Evolutionary conservation across 768 basidiomycete species (phyloP), one percentile per base, ranked within the genome.

Genomic region (Chalciporus piperatus): DNA sequence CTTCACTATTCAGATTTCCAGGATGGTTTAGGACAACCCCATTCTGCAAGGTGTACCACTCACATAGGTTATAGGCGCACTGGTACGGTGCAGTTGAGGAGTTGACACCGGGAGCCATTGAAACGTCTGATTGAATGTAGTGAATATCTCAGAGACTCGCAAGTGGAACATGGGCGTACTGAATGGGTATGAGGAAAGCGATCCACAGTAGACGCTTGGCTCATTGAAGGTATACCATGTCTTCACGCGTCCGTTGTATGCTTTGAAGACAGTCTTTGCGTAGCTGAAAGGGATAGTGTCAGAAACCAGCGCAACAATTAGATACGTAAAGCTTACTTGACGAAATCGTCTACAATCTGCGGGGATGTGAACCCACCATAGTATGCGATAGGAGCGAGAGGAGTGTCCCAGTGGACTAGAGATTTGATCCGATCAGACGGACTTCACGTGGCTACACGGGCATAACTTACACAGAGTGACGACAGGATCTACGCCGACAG

Each of bases 201-300:
- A 32, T 32, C 32, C 32, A 32, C 32, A 32, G 32, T 32, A 14
- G 9, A 32, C 32, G 32, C 32, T 32, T 7, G 78, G 78, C 54
- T 79, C 78, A 51, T 79, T 79, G 68, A 80, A 79, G 1, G 78
- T 80, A 59, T 76, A 74, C 75, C 76, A 80, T 40, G 75, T 78
- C 51, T 77, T 75, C 11, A 79, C 74, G 47, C 72, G 60, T 11
- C 77, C 75, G 50, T 79, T 77, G 47, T 71, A 79, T 0, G 76
- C 74, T 28, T 69, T 69, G 65, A 80, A 80, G 4, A 77, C 74
- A 7, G 74, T 76, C 50, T 70, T 74, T 0, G 79, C 79, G 51
- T 79, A 79, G 47, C 76, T 78, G 35, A 11, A 12, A 30, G 7
- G n/a, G 2, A 9, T n/a, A 22, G 73, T 11, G 32, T 32, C 32